These are phyloP conservation scores for Fraxinus anomala DNA, from an alignment of 257 asterid genomes.

Conservation along the genomic window DNA sequence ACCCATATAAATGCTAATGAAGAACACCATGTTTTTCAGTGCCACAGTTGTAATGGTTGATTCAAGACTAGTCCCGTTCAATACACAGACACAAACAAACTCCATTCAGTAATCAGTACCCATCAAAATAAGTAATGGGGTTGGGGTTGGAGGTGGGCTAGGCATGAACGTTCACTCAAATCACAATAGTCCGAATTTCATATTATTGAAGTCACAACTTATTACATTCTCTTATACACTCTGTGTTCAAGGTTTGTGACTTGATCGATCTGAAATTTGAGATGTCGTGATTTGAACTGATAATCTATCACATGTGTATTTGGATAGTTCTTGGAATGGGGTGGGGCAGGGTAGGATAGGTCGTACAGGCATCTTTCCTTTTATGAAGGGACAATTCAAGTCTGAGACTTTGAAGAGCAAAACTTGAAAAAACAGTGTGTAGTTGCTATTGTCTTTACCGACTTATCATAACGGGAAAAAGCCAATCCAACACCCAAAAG, in stretches of 20 bases:
- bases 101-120: conserved; percentile 32
- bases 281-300: not conserved
- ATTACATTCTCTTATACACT: too few species aligned
- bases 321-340: not conserved
- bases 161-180: not conserved
- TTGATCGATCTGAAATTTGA: not conserved
- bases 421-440: conserved; percentile 18
- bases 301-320: not conserved
- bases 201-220: too few species aligned
- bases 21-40: conserved; percentile 87
- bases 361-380: conserved; percentile 38
- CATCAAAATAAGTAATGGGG: conserved; percentile 54
- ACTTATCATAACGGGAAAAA: conserved; percentile 23
- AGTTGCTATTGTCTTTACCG: conserved; percentile 26
- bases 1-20: conserved; percentile 55
- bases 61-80: conserved; percentile 73
- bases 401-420: not conserved
- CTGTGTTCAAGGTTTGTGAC: too few species aligned
- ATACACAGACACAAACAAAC: conserved; percentile 52
- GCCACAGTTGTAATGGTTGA: conserved; percentile 74
- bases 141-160: not conserved
- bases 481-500: too few species aligned
- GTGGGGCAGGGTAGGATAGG: not conserved
- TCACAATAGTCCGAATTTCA: not conserved
- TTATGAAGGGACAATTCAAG: conserved; percentile 36